These are phyloP conservation scores for Lepidium sativum DNA, from an alignment of 345 rosid species.

Conservation along the genomic window DNA sequence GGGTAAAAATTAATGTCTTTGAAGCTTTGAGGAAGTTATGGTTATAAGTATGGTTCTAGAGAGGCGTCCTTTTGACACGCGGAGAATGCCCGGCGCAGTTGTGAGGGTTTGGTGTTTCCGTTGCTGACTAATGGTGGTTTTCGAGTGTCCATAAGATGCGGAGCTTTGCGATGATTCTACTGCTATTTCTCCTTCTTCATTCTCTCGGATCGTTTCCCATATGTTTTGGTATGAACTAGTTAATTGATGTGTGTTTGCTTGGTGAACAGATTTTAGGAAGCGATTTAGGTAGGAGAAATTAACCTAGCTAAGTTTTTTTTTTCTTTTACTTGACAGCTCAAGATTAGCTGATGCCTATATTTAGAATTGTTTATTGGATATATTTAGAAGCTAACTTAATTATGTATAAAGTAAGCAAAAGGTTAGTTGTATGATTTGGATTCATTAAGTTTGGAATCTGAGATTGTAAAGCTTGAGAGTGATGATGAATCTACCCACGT, in stretches of 20 bases:
- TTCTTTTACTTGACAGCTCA: conserved; percentile 17
- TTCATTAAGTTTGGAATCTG: conserved; percentile 10
- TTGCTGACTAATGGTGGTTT: conserved; percentile 40
- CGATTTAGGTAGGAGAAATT: background rate
- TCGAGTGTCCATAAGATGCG: conserved; percentile 43
- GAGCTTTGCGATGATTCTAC: conserved; percentile 28
- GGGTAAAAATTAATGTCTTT: background rate
- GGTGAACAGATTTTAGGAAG: background rate
- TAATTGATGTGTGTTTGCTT: background rate
- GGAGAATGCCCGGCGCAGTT: conserved; percentile 21
- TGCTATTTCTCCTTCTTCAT: conserved; percentile 38
- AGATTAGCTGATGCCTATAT: conserved; percentile 22
- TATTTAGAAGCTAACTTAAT: conserved; percentile 7
- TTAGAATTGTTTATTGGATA: conserved; percentile 21
- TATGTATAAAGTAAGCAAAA: conserved; percentile 20
- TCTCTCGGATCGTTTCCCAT: conserved; percentile 33
- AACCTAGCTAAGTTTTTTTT: background rate
- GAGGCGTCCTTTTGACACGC: conserved; percentile 8
- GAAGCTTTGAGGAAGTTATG: conserved; percentile 27
- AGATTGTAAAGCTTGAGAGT: conserved; percentile 16
- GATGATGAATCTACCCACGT: background rate
- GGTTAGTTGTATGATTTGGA: background rate
- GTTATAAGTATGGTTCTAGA: too few species aligned
- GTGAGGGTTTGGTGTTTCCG: conserved; percentile 12
- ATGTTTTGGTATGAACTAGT: conserved; percentile 20